Percentiles rank a stretch among this genome's conserved stretches.
Conservation (phyloP, 306 rosid genomes). For the Pyrus pyrifolia region DNA sequence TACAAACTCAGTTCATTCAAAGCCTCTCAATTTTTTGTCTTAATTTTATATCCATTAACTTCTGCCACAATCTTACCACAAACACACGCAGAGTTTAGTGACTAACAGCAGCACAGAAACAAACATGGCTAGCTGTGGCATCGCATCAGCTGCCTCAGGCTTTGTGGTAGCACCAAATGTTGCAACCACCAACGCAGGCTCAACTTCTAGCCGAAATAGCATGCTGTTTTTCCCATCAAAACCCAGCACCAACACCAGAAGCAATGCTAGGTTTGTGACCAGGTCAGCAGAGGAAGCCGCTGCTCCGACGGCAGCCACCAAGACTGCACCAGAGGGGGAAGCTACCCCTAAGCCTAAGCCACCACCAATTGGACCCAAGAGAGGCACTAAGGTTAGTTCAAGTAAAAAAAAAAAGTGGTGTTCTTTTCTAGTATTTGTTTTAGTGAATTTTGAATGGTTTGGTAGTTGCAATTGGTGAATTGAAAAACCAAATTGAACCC, state of each 20-base stretch:
- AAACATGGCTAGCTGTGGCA: constrained; percentile 43
- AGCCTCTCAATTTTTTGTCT: constrained; percentile 24
- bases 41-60: constrained; percentile 16
- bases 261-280: constrained; percentile 43
- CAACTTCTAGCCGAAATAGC: constrained; percentile 21
- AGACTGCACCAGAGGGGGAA: constrained; percentile 24
- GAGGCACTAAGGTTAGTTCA: constrained; percentile 63
- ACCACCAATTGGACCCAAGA: constrained; percentile 90
- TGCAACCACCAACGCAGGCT: constrained; percentile 18
- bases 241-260: constrained; percentile 13
- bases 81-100: neutral
- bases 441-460: neutral
- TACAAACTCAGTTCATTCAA: constrained; percentile 19
- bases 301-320: constrained; percentile 35
- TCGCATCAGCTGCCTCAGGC: constrained; percentile 80
- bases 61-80: constrained; percentile 5
- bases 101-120: neutral
- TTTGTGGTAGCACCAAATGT: constrained; percentile 48
- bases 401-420: neutral
- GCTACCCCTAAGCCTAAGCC: constrained; percentile 62
- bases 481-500: neutral
- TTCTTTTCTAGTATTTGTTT: neutral
- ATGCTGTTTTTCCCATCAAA: constrained; percentile 40
- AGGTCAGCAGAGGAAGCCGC: constrained; percentile 60
- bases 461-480: neutral